phyloP scores from a whole-genome alignment of 371 early-diverging fungal genomes.

The Actinomucor elegans region DNA sequence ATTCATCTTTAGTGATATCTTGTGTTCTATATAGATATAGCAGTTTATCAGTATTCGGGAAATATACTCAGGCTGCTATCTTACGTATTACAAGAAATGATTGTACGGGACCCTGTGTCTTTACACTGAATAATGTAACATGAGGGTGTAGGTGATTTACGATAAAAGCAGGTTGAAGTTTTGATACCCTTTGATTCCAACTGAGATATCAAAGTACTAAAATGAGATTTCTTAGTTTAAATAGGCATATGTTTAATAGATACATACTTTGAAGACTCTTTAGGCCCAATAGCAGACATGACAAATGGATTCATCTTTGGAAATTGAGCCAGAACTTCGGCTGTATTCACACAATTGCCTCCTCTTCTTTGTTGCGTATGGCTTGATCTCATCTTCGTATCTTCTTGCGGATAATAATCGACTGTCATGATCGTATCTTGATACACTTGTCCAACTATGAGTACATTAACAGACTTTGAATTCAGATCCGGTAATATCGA shows the following conservation, averaged over 20 bases:
- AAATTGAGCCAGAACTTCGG: slow-evolving; percentile 57
- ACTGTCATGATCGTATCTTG: slow-evolving; percentile 55
- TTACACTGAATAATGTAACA: slow-evolving; percentile 63
- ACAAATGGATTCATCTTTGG: slow-evolving; percentile 13
- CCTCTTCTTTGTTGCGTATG: slow-evolving; percentile 59
- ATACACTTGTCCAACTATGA: slow-evolving; percentile 54
- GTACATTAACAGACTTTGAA: slow-evolving; percentile 12
- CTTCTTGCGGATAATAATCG: slow-evolving; percentile 57
- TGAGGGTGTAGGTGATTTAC: slow-evolving; percentile 48
- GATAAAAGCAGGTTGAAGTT: slow-evolving; percentile 14
- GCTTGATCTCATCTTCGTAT: slow-evolving; percentile 58
- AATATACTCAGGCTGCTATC: too few species aligned
- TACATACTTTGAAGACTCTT: slow-evolving; percentile 41
- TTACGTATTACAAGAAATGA: slow-evolving; percentile 59
- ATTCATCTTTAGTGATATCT: slow-evolving; percentile 51
- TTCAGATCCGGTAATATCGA: slow-evolving; percentile 8
- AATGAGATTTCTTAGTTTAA: too few species aligned
- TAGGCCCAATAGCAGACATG: slow-evolving; percentile 54
- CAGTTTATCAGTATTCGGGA: too few species aligned
- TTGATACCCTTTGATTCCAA: slow-evolving; percentile 16
- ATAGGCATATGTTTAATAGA: too few species aligned
- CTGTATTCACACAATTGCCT: slow-evolving; percentile 66
- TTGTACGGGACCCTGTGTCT: slow-evolving; percentile 56
- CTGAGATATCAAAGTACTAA: slow-evolving; percentile 5
- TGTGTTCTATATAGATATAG: slow-evolving; percentile 25